Evolutionary conservation across 495 filamentous ascomycete genomes (phyloP).

Genomic region (Paragyromitra xinjiangensis): DNA sequence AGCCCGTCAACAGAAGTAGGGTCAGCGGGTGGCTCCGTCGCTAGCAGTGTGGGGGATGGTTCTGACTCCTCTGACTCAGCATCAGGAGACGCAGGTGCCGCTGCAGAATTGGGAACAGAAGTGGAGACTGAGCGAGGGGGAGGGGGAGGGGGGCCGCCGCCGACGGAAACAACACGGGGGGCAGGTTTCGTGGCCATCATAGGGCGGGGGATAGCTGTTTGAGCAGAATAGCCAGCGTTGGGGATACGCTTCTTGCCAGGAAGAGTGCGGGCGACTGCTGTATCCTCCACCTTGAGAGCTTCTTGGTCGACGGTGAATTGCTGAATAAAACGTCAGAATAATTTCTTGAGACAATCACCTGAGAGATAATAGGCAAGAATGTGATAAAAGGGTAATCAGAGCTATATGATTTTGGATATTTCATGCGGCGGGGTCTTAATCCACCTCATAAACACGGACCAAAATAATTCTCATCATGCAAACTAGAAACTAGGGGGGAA

Average conservation of each 20-base stretch:
- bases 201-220: conserved; percentile 66
- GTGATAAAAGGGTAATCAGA: neutral
- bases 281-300: conserved; percentile 87
- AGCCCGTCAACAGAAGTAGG: conserved; percentile 61
- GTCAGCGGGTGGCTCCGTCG: conserved; percentile 70
- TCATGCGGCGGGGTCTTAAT: conserved; percentile 46
- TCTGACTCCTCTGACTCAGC: conserved; percentile 64
- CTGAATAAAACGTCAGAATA: conserved; percentile 39
- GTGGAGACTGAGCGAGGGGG: conserved; percentile 58
- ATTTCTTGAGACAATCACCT: neutral
- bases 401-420: conserved; percentile 23
- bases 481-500: neutral
- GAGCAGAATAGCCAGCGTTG: conserved; percentile 60
- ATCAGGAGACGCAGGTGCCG: conserved; percentile 41
- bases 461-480: conserved; percentile 45
- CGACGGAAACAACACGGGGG: conserved; percentile 57
- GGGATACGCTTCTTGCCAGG: conserved; percentile 54
- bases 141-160: conserved; percentile 42
- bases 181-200: conserved; percentile 62
- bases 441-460: conserved; percentile 53
- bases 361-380: neutral
- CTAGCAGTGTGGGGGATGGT: conserved; percentile 76
- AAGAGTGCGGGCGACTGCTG: conserved; percentile 70
- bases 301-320: conserved; percentile 99
- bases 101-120: conserved; percentile 58